Conservation (phyloP, 2,329 filamentous ascomycete genomes). For the Triangularia setosa region DNA sequence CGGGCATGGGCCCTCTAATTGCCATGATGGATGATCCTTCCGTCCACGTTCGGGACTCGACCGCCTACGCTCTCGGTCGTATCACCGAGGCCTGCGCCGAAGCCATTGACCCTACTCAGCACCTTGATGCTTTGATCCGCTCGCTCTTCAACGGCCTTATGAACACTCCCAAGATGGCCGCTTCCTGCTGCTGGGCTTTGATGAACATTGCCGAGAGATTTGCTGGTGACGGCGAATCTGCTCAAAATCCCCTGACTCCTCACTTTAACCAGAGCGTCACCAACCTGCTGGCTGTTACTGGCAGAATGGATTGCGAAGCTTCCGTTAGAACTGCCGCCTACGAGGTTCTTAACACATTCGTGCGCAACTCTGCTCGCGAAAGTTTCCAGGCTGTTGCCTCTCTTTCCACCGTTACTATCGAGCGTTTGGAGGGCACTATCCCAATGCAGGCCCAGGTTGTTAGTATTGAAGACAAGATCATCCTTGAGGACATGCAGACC, state of each 20-base stretch:
- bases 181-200: constrained; percentile 97
- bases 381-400: constrained; percentile 76
- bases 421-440: constrained; percentile 86
- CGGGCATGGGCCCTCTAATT: constrained; percentile 87
- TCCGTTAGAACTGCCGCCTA: constrained; percentile 92
- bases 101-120: constrained; percentile 78
- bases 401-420: constrained; percentile 82
- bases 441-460: constrained; percentile 89
- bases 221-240: constrained; percentile 74
- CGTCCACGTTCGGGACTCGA: constrained; percentile 90
- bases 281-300: constrained; percentile 80
- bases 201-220: constrained; percentile 98
- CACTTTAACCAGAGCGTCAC: constrained; percentile 92
- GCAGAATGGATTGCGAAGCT: constrained; percentile 76
- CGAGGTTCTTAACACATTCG: constrained; percentile 92
- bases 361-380: constrained; percentile 84
- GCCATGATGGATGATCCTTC: constrained; percentile 86
- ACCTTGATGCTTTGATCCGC: constrained; percentile 80
- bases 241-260: constrained; percentile 76
- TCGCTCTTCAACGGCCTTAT: constrained; percentile 87
- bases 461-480: constrained; percentile 93
- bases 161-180: constrained; percentile 92
- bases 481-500: constrained; percentile 95
- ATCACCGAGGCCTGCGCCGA: constrained; percentile 93
- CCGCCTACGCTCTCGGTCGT: constrained; percentile 90